Evolutionary conservation across 257 asterid genomes (phyloP).

Genomic region (Voacanga thouarsii): DNA sequence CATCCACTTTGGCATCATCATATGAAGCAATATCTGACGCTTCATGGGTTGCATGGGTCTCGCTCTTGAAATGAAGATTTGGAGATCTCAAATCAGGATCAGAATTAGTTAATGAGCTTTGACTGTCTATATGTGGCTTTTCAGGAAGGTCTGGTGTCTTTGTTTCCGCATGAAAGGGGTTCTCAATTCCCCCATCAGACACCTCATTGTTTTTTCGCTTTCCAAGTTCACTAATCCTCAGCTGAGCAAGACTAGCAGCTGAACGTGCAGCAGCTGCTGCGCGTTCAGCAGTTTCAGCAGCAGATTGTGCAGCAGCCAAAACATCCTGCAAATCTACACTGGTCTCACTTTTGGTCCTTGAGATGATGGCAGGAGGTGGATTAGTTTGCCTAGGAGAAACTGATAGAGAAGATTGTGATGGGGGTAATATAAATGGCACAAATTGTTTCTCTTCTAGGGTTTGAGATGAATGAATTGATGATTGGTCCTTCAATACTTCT

Average conservation of each 20-base stretch:
- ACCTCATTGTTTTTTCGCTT: conserved; percentile 39
- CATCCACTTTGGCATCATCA: conserved; percentile 23
- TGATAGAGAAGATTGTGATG: conserved; percentile 37
- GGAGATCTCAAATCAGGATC: conserved; percentile 31
- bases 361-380: conserved; percentile 20
- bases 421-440: conserved; percentile 63
- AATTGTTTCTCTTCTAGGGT: conserved; percentile 47
- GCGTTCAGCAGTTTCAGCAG: conserved; percentile 83
- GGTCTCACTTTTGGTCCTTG: conserved; percentile 30
- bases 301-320: conserved; percentile 83
- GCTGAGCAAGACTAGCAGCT: conserved; percentile 85
- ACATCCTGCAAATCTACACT: conserved; percentile 67
- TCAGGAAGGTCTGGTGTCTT: conserved; percentile 21
- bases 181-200: conserved; percentile 31
- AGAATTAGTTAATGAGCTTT: conserved; percentile 31
- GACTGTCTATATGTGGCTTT: conserved; percentile 26
- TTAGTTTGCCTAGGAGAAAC: conserved; percentile 24
- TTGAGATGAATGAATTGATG: conserved; percentile 13
- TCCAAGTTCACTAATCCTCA: conserved; percentile 64
- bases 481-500: conserved; percentile 11
- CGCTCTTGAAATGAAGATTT: conserved; percentile 20
- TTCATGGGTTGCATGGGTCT: conserved; percentile 12
- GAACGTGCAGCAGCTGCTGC: conserved; percentile 95
- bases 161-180: conserved; percentile 48
- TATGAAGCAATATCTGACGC: conserved; percentile 24